Base-by-base conservation (phyloP, 164 flowering plant genomes). In the Sedum album region DNA sequence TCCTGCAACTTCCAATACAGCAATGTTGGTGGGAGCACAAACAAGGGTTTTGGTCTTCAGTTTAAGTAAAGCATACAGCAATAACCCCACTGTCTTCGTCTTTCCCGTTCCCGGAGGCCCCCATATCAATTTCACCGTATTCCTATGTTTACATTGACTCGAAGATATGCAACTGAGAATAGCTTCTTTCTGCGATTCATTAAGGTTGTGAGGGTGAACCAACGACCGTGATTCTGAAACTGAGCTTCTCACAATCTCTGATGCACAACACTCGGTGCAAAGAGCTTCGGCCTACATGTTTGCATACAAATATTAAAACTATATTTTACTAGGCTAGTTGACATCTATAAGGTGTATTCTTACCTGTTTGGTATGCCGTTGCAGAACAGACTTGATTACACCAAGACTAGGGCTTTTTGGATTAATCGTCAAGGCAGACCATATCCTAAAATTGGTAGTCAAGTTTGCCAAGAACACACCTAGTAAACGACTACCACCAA, bases 91-190 rank as follows among this genome's bases (percentile, higher is more conserved):
- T 0, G 80, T 79, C 55, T 81, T 79, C 2, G 84, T 81, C 66
- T 81, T 81, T 46, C 84, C 84, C 0, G 84, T 81, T 6, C 82
- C 84, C 0, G 84, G 80, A 0, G 82, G 84, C 17, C 84, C 84
- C 80, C 80, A 80, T n/a, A 80, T 73, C 8, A 74, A 51, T 41
- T 74, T 67, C 26, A 74, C 39, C 9, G 55, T 31, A 8, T 48
- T 46, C 20, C 36, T 46, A 35, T 62, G 60, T 31, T 2, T 1
- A 36, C 70, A 69, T 14, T 26, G 23, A 13, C 48, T 48, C 2
- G 64, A 4, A 18, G 70, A 44, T 21, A 70, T 42, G 65, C 70
- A 70, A 25, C 71, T 67, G 8, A 67, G 48, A 39, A 74, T 31
- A 13, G 73, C 70, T 2, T 30, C 49, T 41, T 35, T 63, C 60